These are phyloP conservation scores for Debaryomyces udenii DNA, from an alignment of 1,139 yeast species.

Conservation along the genomic window DNA sequence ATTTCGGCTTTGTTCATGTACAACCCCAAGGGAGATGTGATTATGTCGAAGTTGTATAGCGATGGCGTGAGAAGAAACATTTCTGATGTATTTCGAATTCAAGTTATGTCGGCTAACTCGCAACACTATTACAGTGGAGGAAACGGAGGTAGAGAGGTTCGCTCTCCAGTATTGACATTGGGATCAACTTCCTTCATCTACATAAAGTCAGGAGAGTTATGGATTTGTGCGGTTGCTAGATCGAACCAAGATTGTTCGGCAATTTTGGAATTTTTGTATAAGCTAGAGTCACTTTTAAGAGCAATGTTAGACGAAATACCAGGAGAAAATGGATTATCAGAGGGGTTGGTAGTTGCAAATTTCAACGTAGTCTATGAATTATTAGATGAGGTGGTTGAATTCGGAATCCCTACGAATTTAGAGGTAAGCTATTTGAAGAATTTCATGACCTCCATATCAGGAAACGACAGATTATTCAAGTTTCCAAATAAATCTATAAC, in stretches of 20 bases:
- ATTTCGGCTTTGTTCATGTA: slow-evolving; percentile 78
- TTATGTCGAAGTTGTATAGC: slow-evolving; percentile 72
- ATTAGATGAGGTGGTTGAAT: slow-evolving; percentile 75
- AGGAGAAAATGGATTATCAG: slow-evolving; percentile 23
- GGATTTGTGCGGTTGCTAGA: slow-evolving; percentile 86
- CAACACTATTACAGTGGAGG: slow-evolving; percentile 19
- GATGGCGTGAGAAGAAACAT: slow-evolving; percentile 68
- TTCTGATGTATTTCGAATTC: slow-evolving; percentile 89
- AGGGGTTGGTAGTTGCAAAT: slow-evolving; percentile 46
- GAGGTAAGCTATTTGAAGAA: slow-evolving; percentile 48
- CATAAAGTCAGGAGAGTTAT: slow-evolving; percentile 67
- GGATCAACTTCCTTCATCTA: slow-evolving; percentile 93
- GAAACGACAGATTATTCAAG: slow-evolving; percentile 29
- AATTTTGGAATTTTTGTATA: slow-evolving; percentile 76
- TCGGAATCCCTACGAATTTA: slow-evolving; percentile 79
- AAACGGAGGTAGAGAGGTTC: slow-evolving; percentile 32
- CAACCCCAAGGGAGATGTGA: slow-evolving; percentile 82
- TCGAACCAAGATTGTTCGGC: slow-evolving; percentile 85
- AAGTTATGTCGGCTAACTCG: slow-evolving; percentile 63
- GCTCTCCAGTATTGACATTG: slow-evolving; percentile 84
- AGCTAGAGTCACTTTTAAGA: slow-evolving; percentile 52
- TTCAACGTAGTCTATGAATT: slow-evolving; percentile 74
- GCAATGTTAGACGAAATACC: slow-evolving; percentile 19
- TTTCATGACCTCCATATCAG: slow-evolving; percentile 25
- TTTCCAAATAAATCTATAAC: slow-evolving; percentile 18